Evolutionary conservation across 108 stramenopile genomes (phyloP), one percentile per base, ranked within the genome.

Genomic region (Skeletonema grethae): DNA sequence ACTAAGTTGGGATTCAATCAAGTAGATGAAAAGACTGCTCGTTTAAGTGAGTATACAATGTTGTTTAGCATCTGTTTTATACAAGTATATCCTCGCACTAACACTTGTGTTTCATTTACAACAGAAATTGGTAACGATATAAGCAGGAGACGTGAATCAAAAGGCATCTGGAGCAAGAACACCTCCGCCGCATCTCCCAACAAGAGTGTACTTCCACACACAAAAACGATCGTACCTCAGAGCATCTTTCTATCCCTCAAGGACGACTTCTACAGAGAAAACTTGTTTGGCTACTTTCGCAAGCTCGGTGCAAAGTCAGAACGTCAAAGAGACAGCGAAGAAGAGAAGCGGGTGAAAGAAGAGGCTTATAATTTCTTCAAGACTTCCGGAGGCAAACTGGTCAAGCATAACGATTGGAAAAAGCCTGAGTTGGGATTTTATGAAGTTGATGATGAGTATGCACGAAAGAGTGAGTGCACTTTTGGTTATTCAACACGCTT

Each of bases 311-410:
- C 22, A 8, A 53, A 7, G 20, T 7, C 20, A 9, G 22, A 22
- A 22, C 8, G 22, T 8, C 18, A 53, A 53, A 20, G 50, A 20
- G n/a, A 53, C 22, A 22, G 8, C 22, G 50, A 53, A 5, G 22
- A 53, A 22, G 50, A 53, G 20, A 53, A 20, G 50, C 6, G 22
- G 50, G 50, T 22, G 5, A 53, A 53, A 16, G 22, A 53, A 9
- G 50, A 53, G 50, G 50, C 50, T 20, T 53, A 53, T 24, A 20
- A 53, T 53, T 53, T 53, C 50, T 53, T 53, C 50, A 53, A 53
- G 50, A 53, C 18, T 53, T 53, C 50, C 4, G 50, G 50, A 53
- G 50, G 50, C 2, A 24, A 9, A 53, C 8, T 53, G 20, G 22
- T 53, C 20, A 20, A 20, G 22, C 22, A 53, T 53, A 20, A 9